Evolutionary conservation across 176 grass and related monocot genomes (phyloP).

Genomic region (Stipa capillata): DNA sequence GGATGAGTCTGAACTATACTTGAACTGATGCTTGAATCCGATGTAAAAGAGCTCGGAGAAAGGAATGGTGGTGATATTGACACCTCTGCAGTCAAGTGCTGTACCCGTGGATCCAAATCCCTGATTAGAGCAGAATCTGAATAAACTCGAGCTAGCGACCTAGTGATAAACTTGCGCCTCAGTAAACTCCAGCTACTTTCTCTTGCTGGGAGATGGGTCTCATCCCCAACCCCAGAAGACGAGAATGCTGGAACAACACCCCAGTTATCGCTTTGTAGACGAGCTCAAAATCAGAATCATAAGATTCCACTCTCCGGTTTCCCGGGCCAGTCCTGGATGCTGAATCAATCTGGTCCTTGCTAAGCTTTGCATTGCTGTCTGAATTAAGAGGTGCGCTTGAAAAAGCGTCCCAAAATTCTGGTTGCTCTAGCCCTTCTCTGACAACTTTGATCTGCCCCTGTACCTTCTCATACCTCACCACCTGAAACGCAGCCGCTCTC

Average conservation of each 20-base stretch:
- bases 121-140: conserved; percentile 59
- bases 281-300: conserved; percentile 82
- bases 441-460: conserved; percentile 63
- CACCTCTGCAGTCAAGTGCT: conserved; percentile 35
- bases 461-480: conserved; percentile 93
- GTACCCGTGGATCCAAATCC: conserved; percentile 44
- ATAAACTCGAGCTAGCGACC: conserved; percentile 40
- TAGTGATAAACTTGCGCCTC: conserved; percentile 64
- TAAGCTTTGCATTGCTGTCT: conserved; percentile 40
- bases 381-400: conserved; percentile 44
- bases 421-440: conserved; percentile 72
- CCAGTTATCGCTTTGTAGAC: conserved; percentile 75
- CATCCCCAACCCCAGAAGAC: conserved; percentile 48
- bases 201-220: conserved; percentile 88
- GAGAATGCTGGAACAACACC: conserved; percentile 89
- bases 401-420: conserved; percentile 89
- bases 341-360: conserved; percentile 55
- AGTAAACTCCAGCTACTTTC: conserved; percentile 84
- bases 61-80: conserved; percentile 76
- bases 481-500: conserved; percentile 71
- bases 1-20: conserved; percentile 89
- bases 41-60: conserved; percentile 82
- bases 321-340: conserved; percentile 36
- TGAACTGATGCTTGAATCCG: conserved; percentile 69
- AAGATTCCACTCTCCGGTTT: conserved; percentile 62